Evolutionary conservation across 1,284 basidiomycete species (phyloP).

Genomic region (Tilletia setariae): DNA sequence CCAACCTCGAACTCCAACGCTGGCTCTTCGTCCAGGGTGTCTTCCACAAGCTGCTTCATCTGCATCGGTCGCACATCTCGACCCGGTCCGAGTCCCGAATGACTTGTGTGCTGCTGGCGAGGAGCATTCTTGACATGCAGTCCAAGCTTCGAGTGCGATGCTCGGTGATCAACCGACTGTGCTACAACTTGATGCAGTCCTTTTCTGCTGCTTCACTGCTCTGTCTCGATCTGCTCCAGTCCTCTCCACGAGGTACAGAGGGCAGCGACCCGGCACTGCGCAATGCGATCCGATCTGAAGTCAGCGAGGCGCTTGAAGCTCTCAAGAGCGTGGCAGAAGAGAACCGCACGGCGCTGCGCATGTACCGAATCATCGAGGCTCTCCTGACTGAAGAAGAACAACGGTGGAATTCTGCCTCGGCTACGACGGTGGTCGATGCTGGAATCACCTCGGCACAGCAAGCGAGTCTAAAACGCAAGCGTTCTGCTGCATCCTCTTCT

Average conservation of each 20-base stretch:
- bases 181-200: slow-evolving; percentile 33
- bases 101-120: slow-evolving; percentile 46
- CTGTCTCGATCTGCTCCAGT: slow-evolving; percentile 47
- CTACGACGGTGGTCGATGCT: slow-evolving; percentile 24
- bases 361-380: slow-evolving; percentile 47
- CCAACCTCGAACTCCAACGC: slow-evolving; percentile 42
- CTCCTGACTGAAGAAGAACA: slow-evolving; percentile 48
- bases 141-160: slow-evolving; percentile 41
- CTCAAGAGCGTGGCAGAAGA: slow-evolving; percentile 38
- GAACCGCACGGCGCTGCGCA: slow-evolving; percentile 34
- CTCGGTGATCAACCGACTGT: slow-evolving; percentile 45
- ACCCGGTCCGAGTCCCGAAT: slow-evolving; percentile 36
- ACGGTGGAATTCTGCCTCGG: slow-evolving; percentile 38
- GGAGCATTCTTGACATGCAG: slow-evolving; percentile 48
- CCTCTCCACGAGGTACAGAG: slow-evolving; percentile 23
- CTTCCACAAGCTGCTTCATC: slow-evolving; percentile 45
- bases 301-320: slow-evolving; percentile 43
- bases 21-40: slow-evolving; percentile 49
- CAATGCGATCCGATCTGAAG: slow-evolving; percentile 40
- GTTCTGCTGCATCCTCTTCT: slow-evolving; percentile 21
- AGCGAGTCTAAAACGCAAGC: slow-evolving; percentile 15
- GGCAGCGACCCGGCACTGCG: slow-evolving; percentile 27
- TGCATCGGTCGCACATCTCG: slow-evolving; percentile 40
- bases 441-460: not conserved
- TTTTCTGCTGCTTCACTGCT: slow-evolving; percentile 42